A percentile compares a stretch with the other conserved stretches of the same genome.
phyloP scores from a whole-genome alignment of 2,329 filamentous ascomycete genomes.

The Botrytis paeoniae region DNA sequence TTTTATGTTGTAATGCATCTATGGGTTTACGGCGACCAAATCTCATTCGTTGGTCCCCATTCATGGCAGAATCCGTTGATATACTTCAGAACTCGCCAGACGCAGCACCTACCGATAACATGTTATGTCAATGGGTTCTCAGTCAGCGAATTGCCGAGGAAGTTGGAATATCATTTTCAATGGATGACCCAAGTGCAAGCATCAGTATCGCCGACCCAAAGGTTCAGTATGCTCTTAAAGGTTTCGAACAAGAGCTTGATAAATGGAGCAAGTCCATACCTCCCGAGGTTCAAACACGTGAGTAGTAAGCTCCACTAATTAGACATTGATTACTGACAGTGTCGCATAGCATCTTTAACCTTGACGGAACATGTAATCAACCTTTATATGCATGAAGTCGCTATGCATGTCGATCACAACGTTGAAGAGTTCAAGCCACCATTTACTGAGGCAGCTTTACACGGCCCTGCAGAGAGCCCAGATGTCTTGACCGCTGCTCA shows the following conservation, averaged over 20 bases:
- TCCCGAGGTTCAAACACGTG: slow-evolving; percentile 37
- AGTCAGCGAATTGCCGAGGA: slow-evolving; percentile 53
- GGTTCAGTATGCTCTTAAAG: slow-evolving; percentile 52
- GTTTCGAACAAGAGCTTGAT: slow-evolving; percentile 52
- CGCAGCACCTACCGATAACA: slow-evolving; percentile 42
- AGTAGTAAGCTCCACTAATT: slow-evolving; percentile 20
- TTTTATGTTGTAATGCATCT: slow-evolving; percentile 42
- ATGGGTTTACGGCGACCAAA: slow-evolving; percentile 46
- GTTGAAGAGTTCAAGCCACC: slow-evolving; percentile 48
- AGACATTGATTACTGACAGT: slow-evolving; percentile 20
- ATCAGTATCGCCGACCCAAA: slow-evolving; percentile 53
- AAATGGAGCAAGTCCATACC: slow-evolving; percentile 46
- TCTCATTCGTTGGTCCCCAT: slow-evolving; percentile 44
- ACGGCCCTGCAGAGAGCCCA: slow-evolving; percentile 22
- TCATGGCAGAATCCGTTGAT: slow-evolving; percentile 46
- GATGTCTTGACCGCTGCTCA: slow-evolving; percentile 41
- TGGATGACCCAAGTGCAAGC: slow-evolving; percentile 42
- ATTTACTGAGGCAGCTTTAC: slow-evolving; percentile 36
- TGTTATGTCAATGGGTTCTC: slow-evolving; percentile 43
- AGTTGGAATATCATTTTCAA: slow-evolving; percentile 53
- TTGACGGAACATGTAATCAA: slow-evolving; percentile 53
- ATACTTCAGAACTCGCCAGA: slow-evolving; percentile 43
- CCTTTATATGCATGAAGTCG: slow-evolving; percentile 58
- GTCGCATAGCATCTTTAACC: slow-evolving; percentile 43
- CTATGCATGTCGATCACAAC: slow-evolving; percentile 55